Conservation (phyloP, 345 rosid species). For the Capsella bursapastoris region DNA sequence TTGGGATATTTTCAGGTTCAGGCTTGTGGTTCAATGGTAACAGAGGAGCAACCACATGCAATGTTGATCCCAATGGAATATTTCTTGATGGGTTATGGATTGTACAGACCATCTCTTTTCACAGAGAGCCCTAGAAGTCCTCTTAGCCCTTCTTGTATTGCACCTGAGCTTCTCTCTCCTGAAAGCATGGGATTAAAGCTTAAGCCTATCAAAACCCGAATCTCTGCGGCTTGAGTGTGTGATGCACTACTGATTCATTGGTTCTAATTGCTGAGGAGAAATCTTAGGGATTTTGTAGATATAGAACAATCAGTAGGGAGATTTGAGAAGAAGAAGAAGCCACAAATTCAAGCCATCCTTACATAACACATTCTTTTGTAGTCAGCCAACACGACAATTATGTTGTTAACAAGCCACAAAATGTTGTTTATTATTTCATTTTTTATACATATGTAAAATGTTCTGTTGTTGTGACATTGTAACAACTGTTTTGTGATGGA, state of each 20-base stretch:
- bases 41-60: slow-evolving; percentile 98
- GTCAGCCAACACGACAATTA: slow-evolving; percentile 44
- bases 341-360: slow-evolving; percentile 22
- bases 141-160: slow-evolving; percentile 81
- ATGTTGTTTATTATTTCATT: slow-evolving; percentile 45
- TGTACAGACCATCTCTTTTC: slow-evolving; percentile 70
- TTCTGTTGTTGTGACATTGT: slow-evolving; percentile 31
- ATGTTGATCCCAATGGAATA: slow-evolving; percentile 96
- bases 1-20: slow-evolving; percentile 65
- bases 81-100: slow-evolving; percentile 90
- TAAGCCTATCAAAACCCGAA: slow-evolving; percentile 90
- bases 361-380: slow-evolving; percentile 61
- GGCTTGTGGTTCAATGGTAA: slow-evolving; percentile 98
- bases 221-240: slow-evolving; percentile 40
- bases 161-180: slow-evolving; percentile 96
- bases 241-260: slow-evolving; percentile 15
- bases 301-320: slow-evolving; percentile 43
- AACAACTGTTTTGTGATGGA: slow-evolving; percentile 28
- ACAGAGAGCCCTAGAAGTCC: slow-evolving; percentile 91
- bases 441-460: slow-evolving; percentile 18
- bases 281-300: slow-evolving; percentile 47
- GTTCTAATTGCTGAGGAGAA: slow-evolving; percentile 31
- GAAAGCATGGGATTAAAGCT: slow-evolving; percentile 99
- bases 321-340: slow-evolving; percentile 36
- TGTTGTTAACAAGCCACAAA: slow-evolving; percentile 30